Evolutionary conservation across 2,329 filamentous ascomycete genomes (phyloP), one percentile per base, ranked within the genome.

Genomic region (Botrytis porri): DNA sequence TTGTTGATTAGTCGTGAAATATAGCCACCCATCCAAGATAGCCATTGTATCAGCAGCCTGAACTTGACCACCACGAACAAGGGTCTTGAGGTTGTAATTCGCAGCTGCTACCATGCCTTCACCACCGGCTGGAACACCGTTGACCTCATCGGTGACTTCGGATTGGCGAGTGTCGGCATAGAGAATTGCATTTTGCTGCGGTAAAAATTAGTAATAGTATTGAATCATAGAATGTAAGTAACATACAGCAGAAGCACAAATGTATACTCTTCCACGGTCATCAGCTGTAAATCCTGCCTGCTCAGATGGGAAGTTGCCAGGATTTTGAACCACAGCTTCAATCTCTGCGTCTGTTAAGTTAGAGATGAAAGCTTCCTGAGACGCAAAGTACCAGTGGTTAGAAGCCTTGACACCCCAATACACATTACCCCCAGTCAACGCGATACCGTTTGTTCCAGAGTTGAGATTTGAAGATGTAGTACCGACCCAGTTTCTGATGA

Each of bases 1-100:
- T 22, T 67, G 65, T 43, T 57, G 65, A 5, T 67, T 67, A 20
- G 65, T 67, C 9, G 65, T 67, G 16, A 67, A 57, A 18, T 67
- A 67, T n/a, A 67, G 29, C 48, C 48, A 67, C 57, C 48, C 65
- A 25, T 67, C 65, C 37, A 67, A 67, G n/a, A 67, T 67, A 1
- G 65, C 65, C 65, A 67, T 67, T 10, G 65, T 67, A 29, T 67
- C 48, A 20, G 48, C 65, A 32, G 65, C 65, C n/a, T 67, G 65
- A 4, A 67, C 25, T 14, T 57, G 35, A 14, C 65, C 65, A 29
- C 65, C 16, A 20, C 65, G 65, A 1, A n/a, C 48, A 3, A 67
- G 48, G 3, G 65, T 32, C 35, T 67, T 57, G 48, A 67, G 65
- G 18, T 67, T 67, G 18, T 67, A 32, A n/a, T 57, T 67, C 22